Base-by-base conservation (phyloP, 768 basidiomycete species). In the Mycena pura region DNA sequence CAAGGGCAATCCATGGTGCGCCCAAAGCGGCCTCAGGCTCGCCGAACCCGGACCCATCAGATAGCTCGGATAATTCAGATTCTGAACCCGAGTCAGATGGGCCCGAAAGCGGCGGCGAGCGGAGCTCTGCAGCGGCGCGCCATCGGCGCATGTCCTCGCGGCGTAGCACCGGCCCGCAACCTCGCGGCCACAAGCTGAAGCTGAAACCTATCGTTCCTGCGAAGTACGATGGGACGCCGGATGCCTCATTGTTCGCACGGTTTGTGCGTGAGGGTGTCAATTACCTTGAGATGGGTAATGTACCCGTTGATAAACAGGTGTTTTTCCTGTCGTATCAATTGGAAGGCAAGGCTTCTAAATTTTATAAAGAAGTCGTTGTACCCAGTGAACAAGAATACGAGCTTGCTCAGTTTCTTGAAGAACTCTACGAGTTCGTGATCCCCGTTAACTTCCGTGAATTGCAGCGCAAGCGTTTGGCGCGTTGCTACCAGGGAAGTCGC, bases 341-440 rank as follows among this genome's bases (percentile, higher is more conserved):
- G 0, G 66, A 41, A 3, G 76, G 70, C 0, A 67, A 66, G 4
- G 78, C 78, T 0, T 70, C 71, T 38, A 64, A 59, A 10, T 76
- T 67, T 32, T 76, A 74, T 32, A 66, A 62, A 9, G 53, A 49
- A 3, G 60, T 68, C n/a, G 69, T 77, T 0, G 57, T 67, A 0
- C 24, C 48, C 2, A 47, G 62, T 6, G 55, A 58, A 0, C n/a
- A 49, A 68, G 15, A 15, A 63, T 3, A 76, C 69, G 71, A 61
- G 13, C 21, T 22, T 78, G 0, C 25, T 62, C 7, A n/a, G 66
- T 0, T 77, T 78, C 58, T 77, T 76, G 50, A 29, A 2, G 71
- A 68, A 28, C 15, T 79, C 10, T 78, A 75, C 50, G 68, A 77
- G 27, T 74, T 74, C 25, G 76, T 77, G 25, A 79, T 79, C 63